Percentiles rank a stretch among this genome's conserved stretches.
Conservation (phyloP, 768 basidiomycete species). For the Arthromyces matolae region DNA sequence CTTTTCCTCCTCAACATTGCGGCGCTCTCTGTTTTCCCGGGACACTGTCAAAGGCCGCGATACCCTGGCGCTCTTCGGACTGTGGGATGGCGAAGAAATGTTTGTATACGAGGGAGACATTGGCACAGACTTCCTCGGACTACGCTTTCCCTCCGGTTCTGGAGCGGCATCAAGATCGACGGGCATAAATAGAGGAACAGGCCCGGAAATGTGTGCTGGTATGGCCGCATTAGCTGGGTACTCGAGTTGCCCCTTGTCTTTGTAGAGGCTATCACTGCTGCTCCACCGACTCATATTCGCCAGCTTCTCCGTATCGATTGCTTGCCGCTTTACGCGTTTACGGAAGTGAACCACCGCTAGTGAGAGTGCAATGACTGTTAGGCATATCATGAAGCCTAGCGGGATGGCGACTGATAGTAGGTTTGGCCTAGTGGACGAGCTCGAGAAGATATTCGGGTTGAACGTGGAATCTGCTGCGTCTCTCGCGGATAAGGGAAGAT, state of each 20-base stretch:
- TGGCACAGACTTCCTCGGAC: conserved; percentile 8
- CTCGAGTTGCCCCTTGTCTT: conserved; percentile 18
- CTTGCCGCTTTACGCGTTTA: conserved; percentile 19
- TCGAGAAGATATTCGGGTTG: conserved; percentile 18
- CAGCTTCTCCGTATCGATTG: conserved; percentile 17
- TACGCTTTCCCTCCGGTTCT: conserved; percentile 8
- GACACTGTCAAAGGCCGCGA: conserved; percentile 8
- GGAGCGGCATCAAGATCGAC: conserved; percentile 5
- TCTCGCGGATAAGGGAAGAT: not conserved
- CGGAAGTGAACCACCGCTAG: conserved; percentile 27
- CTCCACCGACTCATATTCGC: conserved; percentile 12
- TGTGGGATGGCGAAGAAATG: not conserved
- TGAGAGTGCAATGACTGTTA: conserved; percentile 26
- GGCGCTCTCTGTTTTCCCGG: not conserved
- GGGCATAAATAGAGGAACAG: conserved; percentile 22
- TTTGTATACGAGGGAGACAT: conserved; percentile 11
- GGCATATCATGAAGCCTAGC: conserved; percentile 28
- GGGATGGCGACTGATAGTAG: conserved; percentile 32
- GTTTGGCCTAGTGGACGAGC: conserved; percentile 21
- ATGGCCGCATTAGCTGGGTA: conserved; percentile 18
- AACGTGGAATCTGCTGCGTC: conserved; percentile 4
- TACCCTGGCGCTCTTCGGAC: not conserved
- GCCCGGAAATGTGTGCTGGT: conserved; percentile 10
- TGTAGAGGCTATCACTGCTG: conserved; percentile 14
- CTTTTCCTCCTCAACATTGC: not conserved